Conservation (phyloP, 495 filamentous ascomycete genomes). For the Parathielavia appendiculata region DNA sequence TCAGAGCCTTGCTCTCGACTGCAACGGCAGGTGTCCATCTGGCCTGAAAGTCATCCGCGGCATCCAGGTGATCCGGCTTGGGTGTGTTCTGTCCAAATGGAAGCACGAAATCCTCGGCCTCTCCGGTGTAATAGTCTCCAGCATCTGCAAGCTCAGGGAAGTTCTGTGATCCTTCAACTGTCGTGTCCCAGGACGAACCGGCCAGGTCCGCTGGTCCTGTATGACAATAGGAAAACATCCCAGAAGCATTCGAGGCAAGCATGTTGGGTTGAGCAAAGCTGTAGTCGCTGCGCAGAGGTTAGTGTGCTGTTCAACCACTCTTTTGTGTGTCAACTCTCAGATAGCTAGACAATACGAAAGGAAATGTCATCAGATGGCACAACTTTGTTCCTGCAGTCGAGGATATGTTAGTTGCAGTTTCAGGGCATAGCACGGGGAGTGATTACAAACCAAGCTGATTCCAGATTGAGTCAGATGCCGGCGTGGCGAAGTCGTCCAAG, state of each 20-base stretch:
- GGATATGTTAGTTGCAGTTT: conserved; percentile 27
- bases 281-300: conserved; percentile 48
- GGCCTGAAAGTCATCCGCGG: conserved; percentile 43
- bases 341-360: conserved; percentile 29
- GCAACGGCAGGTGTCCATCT: conserved; percentile 38
- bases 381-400: conserved; percentile 45
- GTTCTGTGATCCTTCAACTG: conserved; percentile 51
- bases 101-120: conserved; percentile 45
- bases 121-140: conserved; percentile 36
- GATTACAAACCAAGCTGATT: conserved; percentile 37
- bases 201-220: conserved; percentile 49
- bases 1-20: conserved; percentile 32
- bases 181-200: conserved; percentile 48
- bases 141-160: conserved; percentile 39
- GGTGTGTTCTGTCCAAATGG: conserved; percentile 48
- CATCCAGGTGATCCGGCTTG: conserved; percentile 43
- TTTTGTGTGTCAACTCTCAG: conserved; percentile 12
- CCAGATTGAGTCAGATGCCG: conserved; percentile 7
- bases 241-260: conserved; percentile 44
- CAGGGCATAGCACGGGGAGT: conserved; percentile 19
- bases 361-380: conserved; percentile 38
- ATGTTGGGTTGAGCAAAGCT: conserved; percentile 46
- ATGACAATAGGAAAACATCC: conserved; percentile 51
- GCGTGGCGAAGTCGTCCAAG: conserved; percentile 3
- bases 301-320: conserved; percentile 45